Base-by-base conservation (phyloP, 148 eudicot genomes). In the Dysphania ambrosioides region DNA sequence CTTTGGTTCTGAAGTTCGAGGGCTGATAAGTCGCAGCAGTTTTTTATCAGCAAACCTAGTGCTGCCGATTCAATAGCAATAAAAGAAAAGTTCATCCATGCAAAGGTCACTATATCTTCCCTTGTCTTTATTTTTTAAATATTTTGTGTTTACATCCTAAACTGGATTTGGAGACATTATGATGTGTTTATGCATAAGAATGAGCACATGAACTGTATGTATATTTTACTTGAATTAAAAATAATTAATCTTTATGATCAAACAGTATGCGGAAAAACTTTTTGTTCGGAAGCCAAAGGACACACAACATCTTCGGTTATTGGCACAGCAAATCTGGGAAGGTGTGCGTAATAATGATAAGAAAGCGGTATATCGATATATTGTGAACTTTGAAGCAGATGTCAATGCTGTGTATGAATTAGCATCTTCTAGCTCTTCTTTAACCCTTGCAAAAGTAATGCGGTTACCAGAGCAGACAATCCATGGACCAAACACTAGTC, bases 31-130 rank as follows among this genome's bases (percentile, higher is more conserved):
- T 83, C 87, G 7, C 89, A 94, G 73, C 82, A 86, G 75, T 80
- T 79, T 76, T 88, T 83, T 78, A 80, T 88, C 55, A 87, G 89
- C 78, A 94, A 94, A 82, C 98, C 98, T 71, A 88, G 83, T 76
- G 89, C 85, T 68, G 79, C 88, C 41, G 98, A 94, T 89, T 85
- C 98, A 57, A 94, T 94, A 74, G 82, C 97, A 35, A 81, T 87
- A 27, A 94, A 94, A 84, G 98, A 94, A 81, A 92, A 94, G 79
- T 94, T 94, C 82, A 94, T 94, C 80, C 97, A 94, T 82, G 97
- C 93, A 68, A 94, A 94, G 96, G 98, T 94, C 30, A 51, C 26
- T 71, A 40, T 24, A 0, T 19, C 27, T 40, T 40, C 8, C 36
- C 6, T 21, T 71, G 23, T 41, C 27, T 36, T 57, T 21, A 57